Evolutionary conservation across 176 grass and related monocot genomes (phyloP).

Genomic region (Raddia guianensis): DNA sequence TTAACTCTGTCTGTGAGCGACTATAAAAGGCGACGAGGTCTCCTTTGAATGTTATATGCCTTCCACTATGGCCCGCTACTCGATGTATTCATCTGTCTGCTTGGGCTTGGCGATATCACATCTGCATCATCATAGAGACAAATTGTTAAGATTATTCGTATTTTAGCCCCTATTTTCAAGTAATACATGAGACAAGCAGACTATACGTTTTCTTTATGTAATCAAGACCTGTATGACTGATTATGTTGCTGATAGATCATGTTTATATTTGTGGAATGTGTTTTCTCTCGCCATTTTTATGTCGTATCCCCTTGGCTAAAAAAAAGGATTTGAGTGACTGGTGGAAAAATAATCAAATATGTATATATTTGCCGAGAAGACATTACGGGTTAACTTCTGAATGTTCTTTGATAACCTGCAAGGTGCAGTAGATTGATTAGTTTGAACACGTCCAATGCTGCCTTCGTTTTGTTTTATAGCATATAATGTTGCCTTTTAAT

Average conservation of each 20-base stretch:
- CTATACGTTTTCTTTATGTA: constrained; percentile 37
- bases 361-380: not conserved
- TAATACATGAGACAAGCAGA: constrained; percentile 19
- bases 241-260: constrained; percentile 15
- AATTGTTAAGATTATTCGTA: constrained; percentile 12
- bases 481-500: not conserved
- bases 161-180: constrained; percentile 9
- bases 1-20: constrained; percentile 72
- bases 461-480: not conserved
- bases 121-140: not conserved
- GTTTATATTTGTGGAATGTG: constrained; percentile 31
- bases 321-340: not conserved
- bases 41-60: constrained; percentile 52
- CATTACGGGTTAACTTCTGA: not conserved
- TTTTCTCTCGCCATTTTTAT: not conserved
- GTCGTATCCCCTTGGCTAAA: not conserved
- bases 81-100: not conserved
- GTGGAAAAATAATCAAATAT: not conserved
- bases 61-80: not conserved
- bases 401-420: not conserved
- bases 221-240: constrained; percentile 37
- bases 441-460: not conserved
- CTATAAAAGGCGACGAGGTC: constrained; percentile 71
- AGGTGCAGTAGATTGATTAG: constrained; percentile 13
- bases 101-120: not conserved